Conservation (phyloP, 495 filamentous ascomycete species). For the Daldinia decipiens region DNA sequence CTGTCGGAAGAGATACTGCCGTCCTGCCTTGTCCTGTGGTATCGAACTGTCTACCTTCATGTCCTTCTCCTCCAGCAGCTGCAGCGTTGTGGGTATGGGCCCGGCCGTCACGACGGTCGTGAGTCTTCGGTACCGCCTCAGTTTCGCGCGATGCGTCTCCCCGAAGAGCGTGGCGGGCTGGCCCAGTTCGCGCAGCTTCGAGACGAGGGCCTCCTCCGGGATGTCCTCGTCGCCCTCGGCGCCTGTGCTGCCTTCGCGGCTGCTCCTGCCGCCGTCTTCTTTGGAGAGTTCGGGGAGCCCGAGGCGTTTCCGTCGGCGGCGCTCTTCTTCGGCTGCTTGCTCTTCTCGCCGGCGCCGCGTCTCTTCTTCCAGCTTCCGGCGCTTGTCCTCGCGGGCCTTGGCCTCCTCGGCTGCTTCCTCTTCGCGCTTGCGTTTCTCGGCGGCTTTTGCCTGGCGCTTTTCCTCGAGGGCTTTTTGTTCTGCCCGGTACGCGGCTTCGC, state of each 20-base stretch:
- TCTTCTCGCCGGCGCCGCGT: slow-evolving; percentile 73
- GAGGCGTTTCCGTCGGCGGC: slow-evolving; percentile 56
- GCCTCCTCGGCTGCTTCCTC: slow-evolving; percentile 80
- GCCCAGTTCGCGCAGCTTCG: slow-evolving; percentile 72
- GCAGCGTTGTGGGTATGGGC: slow-evolving; percentile 74
- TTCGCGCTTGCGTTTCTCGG: slow-evolving; percentile 87
- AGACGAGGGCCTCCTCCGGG: slow-evolving; percentile 72
- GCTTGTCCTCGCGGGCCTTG: slow-evolving; percentile 79
- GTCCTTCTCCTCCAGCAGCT: slow-evolving; percentile 79
- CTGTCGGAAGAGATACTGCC: slow-evolving; percentile 81
- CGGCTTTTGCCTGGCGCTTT: slow-evolving; percentile 71
- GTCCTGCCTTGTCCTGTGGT: slow-evolving; percentile 63
- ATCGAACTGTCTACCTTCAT: slow-evolving; percentile 82
- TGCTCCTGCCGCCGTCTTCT: slow-evolving; percentile 23
- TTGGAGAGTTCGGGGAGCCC: slow-evolving; percentile 79
- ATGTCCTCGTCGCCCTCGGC: slow-evolving; percentile 68
- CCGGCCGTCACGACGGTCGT: slow-evolving; percentile 61
- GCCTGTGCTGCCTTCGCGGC: slow-evolving; percentile 21
- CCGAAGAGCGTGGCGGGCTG: slow-evolving; percentile 84
- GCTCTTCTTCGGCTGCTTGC: slow-evolving; percentile 70
- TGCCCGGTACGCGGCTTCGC: slow-evolving; percentile 79
- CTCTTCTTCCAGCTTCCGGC: slow-evolving; percentile 81
- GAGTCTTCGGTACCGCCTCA: slow-evolving; percentile 74
- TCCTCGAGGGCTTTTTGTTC: slow-evolving; percentile 76
- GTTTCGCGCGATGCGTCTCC: slow-evolving; percentile 74